Evolutionary conservation across 1,284 basidiomycete species (phyloP).

Genomic region (Nidula niveotomentosa): DNA sequence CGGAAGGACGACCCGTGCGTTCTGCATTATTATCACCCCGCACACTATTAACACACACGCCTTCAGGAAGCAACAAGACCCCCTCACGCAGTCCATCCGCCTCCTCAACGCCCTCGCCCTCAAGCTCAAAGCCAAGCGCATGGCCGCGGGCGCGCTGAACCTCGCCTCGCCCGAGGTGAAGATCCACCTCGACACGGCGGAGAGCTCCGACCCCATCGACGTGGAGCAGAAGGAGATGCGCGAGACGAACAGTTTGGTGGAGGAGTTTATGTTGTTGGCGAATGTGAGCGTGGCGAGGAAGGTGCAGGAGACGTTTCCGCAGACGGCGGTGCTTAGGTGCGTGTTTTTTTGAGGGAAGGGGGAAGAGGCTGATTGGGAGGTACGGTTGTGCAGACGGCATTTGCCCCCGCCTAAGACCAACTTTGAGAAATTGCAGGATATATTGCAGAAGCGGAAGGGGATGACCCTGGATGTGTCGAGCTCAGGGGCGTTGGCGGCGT

Average conservation of each 20-base stretch:
- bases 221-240: constrained; percentile 94
- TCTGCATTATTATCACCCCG: neutral
- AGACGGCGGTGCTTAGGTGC: constrained; percentile 90
- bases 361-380: too few relatives aligned
- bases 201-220: constrained; percentile 94
- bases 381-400: constrained; percentile 82
- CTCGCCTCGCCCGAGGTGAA: constrained; percentile 98
- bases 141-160: constrained; percentile 94
- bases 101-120: constrained; percentile 88
- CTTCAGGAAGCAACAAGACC: constrained; percentile 71
- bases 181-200: constrained; percentile 91
- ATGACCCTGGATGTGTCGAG: constrained; percentile 90
- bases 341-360: too few relatives aligned
- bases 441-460: constrained; percentile 84
- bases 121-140: constrained; percentile 85
- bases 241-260: constrained; percentile 97
- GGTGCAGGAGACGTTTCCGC: constrained; percentile 95
- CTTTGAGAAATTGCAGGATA: constrained; percentile 96
- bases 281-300: constrained; percentile 93
- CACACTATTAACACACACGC: constrained; percentile 1
- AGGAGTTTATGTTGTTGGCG: constrained; percentile 99
- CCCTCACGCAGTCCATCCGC: constrained; percentile 86
- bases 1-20: constrained; percentile 90
- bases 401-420: constrained; percentile 91
- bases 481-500: constrained; percentile 88